Evolutionary conservation across 1,139 yeast species (phyloP), one percentile per base, ranked within the genome.

Genomic region (Candida sanyaensis): DNA sequence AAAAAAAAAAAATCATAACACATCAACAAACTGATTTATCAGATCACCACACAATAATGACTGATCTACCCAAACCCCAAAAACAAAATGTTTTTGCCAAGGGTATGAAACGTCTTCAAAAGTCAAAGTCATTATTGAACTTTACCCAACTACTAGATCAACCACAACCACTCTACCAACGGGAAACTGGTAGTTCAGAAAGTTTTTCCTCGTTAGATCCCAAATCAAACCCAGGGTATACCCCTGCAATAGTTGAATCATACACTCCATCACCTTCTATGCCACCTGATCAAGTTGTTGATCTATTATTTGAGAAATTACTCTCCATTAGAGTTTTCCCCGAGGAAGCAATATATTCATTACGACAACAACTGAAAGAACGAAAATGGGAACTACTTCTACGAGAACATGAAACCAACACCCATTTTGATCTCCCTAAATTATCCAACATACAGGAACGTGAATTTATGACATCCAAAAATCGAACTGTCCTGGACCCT

Each of bases 371-470:
- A 49, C 62, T 77, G 2, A 60, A 69, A 0, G 64, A 62, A 46
- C 53, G 81, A 29, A 76, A 76, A 55, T 76, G 80, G 80, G 80
- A 76, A 51, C 57, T 76, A 11, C 57, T 76, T n/a, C 54, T 75
- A 23, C 57, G 75, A 42, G 80, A 76, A 51, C 68, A 64, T 51
- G 78, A 74, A 51, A 64, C 70, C 5, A 74, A 74, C 51, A 50
- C 63, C 2, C 62, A 63, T 7, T 73, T 75, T 50, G 78, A 75
- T 47, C 62, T 74, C 41, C 59, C 55, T 26, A 44, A 60, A 3
- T 44, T 60, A 26, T 54, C 55, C 41, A 44, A 32, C 46, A 29
- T 12, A 36, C 33, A 12, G 31, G 43, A 33, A 42, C 43, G 36
- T 13, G 47, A 44, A 30, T 32, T 29, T 28, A 13, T 31, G 17